Evolutionary conservation across 805 yeast genomes (phyloP).

Genomic region (Jamesozyma hellenica): DNA sequence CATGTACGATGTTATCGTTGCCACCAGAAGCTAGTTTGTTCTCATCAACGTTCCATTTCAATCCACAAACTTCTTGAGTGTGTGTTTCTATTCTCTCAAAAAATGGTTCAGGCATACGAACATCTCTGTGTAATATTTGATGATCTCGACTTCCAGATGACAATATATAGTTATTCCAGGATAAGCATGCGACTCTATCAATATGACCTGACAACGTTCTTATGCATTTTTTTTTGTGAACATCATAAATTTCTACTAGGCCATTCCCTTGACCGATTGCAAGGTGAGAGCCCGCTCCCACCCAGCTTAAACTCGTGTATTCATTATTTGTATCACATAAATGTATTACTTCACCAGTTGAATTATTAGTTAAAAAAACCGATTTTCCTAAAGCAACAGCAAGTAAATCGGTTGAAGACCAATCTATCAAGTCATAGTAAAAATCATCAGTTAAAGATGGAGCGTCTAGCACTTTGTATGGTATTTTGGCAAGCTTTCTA

Average conservation of each 20-base stretch:
- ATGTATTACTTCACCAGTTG: constrained; percentile 70
- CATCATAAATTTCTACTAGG: constrained; percentile 91
- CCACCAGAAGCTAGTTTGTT: constrained; percentile 93
- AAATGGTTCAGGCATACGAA: constrained; percentile 74
- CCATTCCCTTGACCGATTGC: constrained; percentile 89
- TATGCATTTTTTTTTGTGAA: constrained; percentile 66
- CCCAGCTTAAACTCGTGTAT: constrained; percentile 85
- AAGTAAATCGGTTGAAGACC: constrained; percentile 84
- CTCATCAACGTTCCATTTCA: constrained; percentile 86
- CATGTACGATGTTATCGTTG: constrained; percentile 73
- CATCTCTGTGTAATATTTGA: constrained; percentile 81
- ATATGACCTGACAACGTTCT: constrained; percentile 90
- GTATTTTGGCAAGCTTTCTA: constrained; percentile 72
- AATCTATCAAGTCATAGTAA: constrained; percentile 82
- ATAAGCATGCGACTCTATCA: constrained; percentile 72
- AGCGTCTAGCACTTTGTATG: constrained; percentile 89
- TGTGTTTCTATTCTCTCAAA: constrained; percentile 64
- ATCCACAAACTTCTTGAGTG: constrained; percentile 92
- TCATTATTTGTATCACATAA: constrained; percentile 68
- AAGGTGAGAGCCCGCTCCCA: constrained; percentile 85
- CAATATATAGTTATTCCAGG: constrained; percentile 89
- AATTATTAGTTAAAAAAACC: constrained; percentile 86
- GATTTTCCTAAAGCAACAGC: constrained; percentile 86
- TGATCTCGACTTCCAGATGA: constrained; percentile 84
- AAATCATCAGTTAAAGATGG: constrained; percentile 93